phyloP scores from a whole-genome alignment of 257 asterid genomes.

The Catharanthus roseus region DNA sequence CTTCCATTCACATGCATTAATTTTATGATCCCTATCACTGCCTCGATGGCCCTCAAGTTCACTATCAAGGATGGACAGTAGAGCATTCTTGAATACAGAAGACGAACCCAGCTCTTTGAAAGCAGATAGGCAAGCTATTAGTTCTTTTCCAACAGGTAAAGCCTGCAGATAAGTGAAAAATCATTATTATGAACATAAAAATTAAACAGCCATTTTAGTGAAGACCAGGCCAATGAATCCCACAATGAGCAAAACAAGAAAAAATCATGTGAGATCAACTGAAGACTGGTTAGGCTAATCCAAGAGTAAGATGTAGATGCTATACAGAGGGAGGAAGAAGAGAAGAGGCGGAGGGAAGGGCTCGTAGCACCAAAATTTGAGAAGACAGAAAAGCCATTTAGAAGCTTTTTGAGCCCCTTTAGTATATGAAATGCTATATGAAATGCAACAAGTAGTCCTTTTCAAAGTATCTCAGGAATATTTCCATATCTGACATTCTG shows the following conservation, averaged over 20 bases:
- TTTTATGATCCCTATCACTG: slow-evolving; percentile 31
- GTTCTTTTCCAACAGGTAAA: slow-evolving; percentile 74
- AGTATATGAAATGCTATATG: not conserved
- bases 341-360: not conserved
- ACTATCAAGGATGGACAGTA: slow-evolving; percentile 42
- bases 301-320: not conserved
- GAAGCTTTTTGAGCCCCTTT: no score
- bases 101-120: slow-evolving; percentile 66
- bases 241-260: not conserved
- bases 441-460: no score
- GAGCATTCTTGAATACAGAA: slow-evolving; percentile 53
- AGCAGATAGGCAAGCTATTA: slow-evolving; percentile 55
- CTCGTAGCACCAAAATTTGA: not conserved
- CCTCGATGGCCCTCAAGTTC: slow-evolving; percentile 39
- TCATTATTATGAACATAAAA: slow-evolving; percentile 6
- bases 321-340: not conserved
- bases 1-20: slow-evolving; percentile 53
- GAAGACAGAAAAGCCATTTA: not conserved
- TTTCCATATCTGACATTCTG: not conserved
- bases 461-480: no score
- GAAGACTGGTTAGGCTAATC: not conserved
- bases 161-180: slow-evolving; percentile 34
- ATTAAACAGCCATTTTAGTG: no score
- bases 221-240: not conserved
- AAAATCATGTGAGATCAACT: not conserved